Evolutionary conservation across 176 grass and related monocot genomes (phyloP), one percentile per base, ranked within the genome.

Genomic region (Carex parvula): DNA sequence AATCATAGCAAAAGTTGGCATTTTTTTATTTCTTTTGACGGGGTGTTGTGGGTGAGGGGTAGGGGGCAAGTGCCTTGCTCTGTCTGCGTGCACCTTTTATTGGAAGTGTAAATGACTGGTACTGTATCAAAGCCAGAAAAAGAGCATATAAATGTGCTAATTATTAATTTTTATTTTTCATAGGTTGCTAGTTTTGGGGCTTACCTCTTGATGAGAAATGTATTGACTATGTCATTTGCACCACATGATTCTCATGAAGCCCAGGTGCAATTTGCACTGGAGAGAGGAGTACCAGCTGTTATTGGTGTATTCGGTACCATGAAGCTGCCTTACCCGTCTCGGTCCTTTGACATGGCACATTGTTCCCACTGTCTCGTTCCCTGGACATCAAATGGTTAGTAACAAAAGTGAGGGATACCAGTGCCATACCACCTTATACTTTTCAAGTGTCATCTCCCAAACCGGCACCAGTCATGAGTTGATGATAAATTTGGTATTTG

Each of bases 171-270:
- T 80, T 66, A 26, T 83, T 26, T 74, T 72, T 3, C 83, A 68
- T 54, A 95, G 93, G 89, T 96, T 66, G 93, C 87, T 84, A 93
- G 83, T 89, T 96, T 86, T 44, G 93, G 93, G 83, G 93, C 93
- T 70, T 93, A 91, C 64, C 91, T 93, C 33, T 87, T 96, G 82
- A 88, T 91, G 62, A 96, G 85, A 82, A 91, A 93, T 89, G 30
- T 96, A 86, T 86, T 96, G 88, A 86, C 91, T 56, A 93, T 96
- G 93, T 96, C 93, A 87, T 91, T 96, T 88, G 93, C 93, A 86
- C 93, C 93, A 69, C 82, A 85, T 68, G 89, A 91, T 54, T 89
- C 87, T 50, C 88, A 91, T 1, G 91, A 93, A 91, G 87, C 88
- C 85, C 87, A 90, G 67, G 85, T 93, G 64, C 89, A 96, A 69